Evolutionary conservation across 83 land plant genomes (phyloP).

Genomic region (Diphasiastrum complanatum): DNA sequence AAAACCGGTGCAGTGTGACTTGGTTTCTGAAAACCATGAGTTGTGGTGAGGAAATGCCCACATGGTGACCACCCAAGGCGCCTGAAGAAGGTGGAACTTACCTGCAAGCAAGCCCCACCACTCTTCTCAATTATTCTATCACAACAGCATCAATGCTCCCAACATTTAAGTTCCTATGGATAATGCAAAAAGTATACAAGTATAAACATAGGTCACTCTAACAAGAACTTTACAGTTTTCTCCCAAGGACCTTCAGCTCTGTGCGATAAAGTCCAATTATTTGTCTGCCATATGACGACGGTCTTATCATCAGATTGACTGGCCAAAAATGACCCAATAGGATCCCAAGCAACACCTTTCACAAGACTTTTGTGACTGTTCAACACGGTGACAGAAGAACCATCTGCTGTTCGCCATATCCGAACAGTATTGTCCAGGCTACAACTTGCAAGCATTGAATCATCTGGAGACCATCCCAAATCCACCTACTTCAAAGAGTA

Average conservation of each 20-base stretch:
- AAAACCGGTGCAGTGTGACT: slow-evolving; percentile 19
- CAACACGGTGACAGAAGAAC: background rate
- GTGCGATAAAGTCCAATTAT: background rate
- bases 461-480: slow-evolving; percentile 16
- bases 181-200: no score
- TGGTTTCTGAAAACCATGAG: slow-evolving; percentile 7
- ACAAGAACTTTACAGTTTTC: slow-evolving; percentile 14
- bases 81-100: slow-evolving; percentile 10
- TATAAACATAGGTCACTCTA: no score
- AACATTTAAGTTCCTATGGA: no score
- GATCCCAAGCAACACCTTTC: slow-evolving; percentile 15
- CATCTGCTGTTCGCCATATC: slow-evolving; percentile 3
- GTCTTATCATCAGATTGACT: slow-evolving; percentile 16
- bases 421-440: slow-evolving; percentile 17
- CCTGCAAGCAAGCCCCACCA: no score
- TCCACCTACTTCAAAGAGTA: slow-evolving; percentile 17
- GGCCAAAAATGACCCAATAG: slow-evolving; percentile 11
- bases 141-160: no score
- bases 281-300: slow-evolving; percentile 13
- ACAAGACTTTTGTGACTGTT: slow-evolving; percentile 11
- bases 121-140: no score
- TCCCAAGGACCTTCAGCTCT: slow-evolving; percentile 8
- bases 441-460: slow-evolving; percentile 12
- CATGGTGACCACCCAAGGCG: slow-evolving; percentile 12
- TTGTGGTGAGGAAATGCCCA: slow-evolving; percentile 2